phyloP scores from a whole-genome alignment of 2,329 filamentous ascomycete species.

The Ophiostoma sp. region DNA sequence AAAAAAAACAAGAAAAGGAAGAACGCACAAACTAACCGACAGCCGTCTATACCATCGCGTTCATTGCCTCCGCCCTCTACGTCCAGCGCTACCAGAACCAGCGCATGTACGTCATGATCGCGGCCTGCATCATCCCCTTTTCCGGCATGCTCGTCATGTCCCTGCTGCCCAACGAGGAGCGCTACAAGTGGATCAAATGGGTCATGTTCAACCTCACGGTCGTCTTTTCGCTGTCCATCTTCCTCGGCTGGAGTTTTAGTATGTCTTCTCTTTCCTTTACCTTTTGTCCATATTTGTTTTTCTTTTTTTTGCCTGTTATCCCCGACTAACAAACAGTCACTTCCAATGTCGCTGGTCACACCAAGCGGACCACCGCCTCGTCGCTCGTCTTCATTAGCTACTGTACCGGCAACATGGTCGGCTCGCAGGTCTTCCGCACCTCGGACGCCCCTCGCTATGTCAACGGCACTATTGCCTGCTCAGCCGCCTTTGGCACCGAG shows the following conservation, averaged over 20 bases:
- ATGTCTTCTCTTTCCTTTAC: not conserved
- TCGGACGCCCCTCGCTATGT: not conserved
- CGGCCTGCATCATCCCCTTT: not conserved
- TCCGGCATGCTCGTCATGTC: not conserved
- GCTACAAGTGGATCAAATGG: not conserved
- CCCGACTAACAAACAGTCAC: not conserved
- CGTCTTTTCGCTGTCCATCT: not conserved
- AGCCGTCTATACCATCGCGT: not conserved
- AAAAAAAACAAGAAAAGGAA: too few relatives aligned
- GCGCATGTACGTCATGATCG: constrained; percentile 3
- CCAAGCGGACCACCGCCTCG: not conserved
- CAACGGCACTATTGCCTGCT: constrained; percentile 5
- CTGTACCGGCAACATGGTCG: not conserved
- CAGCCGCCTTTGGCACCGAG: not conserved
- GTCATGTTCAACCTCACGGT: not conserved
- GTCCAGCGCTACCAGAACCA: not conserved
- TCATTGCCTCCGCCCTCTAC: not conserved
- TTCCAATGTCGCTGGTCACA: not conserved
- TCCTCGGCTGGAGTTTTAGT: not conserved
- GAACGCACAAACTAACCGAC: not conserved
- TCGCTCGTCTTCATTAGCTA: not conserved
- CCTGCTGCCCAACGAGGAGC: not conserved
- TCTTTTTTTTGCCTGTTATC: not conserved
- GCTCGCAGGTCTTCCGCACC: not conserved
- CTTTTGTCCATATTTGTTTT: not conserved